Conservation (phyloP, 2,329 filamentous ascomycete species). For the Truncatella angustata region DNA sequence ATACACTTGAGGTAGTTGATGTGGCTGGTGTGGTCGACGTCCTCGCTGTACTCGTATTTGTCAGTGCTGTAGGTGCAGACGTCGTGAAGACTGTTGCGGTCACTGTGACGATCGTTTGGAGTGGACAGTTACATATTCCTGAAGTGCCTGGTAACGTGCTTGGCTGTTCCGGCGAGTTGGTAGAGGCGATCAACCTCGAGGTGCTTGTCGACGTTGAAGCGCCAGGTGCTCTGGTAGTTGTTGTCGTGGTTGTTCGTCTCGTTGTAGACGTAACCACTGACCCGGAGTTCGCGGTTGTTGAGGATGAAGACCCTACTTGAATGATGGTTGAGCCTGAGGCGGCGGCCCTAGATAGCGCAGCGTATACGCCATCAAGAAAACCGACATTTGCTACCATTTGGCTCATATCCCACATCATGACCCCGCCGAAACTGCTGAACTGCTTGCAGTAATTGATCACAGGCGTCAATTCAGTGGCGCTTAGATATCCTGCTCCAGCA, state of each 20-base stretch:
- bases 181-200: not conserved
- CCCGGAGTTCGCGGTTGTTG: not conserved
- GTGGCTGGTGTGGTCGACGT: not conserved
- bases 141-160: not conserved
- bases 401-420: constrained; percentile 69
- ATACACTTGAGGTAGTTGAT: not conserved
- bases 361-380: constrained; percentile 40
- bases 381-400: constrained; percentile 58
- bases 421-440: constrained; percentile 62
- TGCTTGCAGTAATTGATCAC: constrained; percentile 53
- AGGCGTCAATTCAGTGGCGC: constrained; percentile 41
- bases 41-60: not conserved
- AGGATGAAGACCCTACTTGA: not conserved
- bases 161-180: not conserved
- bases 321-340: not conserved
- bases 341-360: not conserved
- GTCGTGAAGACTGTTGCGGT: not conserved
- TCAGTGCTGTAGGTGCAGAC: not conserved
- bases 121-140: not conserved
- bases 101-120: not conserved
- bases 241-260: not conserved
- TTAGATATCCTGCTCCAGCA: constrained; percentile 56
- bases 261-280: not conserved
- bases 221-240: too few species aligned
- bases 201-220: not conserved